Evolutionary conservation across 2,329 filamentous ascomycete genomes (phyloP), one percentile per base, ranked within the genome.

Genomic region (Diaporthe velutina): DNA sequence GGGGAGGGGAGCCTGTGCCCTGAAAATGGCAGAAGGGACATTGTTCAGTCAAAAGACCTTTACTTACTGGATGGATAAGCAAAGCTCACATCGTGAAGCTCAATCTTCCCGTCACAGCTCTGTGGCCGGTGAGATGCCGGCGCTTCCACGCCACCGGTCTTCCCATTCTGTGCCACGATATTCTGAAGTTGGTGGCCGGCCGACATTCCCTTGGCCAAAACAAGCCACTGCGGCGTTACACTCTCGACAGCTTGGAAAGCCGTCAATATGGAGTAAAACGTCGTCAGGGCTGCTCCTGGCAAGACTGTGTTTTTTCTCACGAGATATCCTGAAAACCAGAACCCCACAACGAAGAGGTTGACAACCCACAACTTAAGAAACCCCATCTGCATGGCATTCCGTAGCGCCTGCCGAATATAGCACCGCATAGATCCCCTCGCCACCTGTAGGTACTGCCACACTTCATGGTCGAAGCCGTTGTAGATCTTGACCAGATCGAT

Each of bases 401-500:
- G 88, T 60, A 90, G 87, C 0, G 93, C 93, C 80, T 96, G 94
- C 22, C 89, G 84, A 15, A 91, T 84, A 78, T 95, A 98, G 70
- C 90, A 88, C 1, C 82, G 83, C 30, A 91, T 91, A 1, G 94
- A 92, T 9, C 85, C 83, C 58, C 86, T 85, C 40, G 94, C 88
- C 0, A 89, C 86, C 0, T 79, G 81, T 1, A 85, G 83, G 80
- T 97, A 98, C 77, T 91, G 90, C 79, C 88, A 88, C 0, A 90
- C 83, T 81, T 98, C 96, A 15, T 92, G 86, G 17, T 89, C 88
- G 79, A 95, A 90, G 0, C 93, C 94, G 78, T 96, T 96, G 84
- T 94, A 96, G 70, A 92, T 93, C 81, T 98, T 98, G 80, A 98
- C 95, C 0, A 94, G 90, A 76, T 98, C 95, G 52, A 98, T 96